Evolutionary conservation across 345 rosid genomes (phyloP).

Genomic region (Hypericum androsaemum): DNA sequence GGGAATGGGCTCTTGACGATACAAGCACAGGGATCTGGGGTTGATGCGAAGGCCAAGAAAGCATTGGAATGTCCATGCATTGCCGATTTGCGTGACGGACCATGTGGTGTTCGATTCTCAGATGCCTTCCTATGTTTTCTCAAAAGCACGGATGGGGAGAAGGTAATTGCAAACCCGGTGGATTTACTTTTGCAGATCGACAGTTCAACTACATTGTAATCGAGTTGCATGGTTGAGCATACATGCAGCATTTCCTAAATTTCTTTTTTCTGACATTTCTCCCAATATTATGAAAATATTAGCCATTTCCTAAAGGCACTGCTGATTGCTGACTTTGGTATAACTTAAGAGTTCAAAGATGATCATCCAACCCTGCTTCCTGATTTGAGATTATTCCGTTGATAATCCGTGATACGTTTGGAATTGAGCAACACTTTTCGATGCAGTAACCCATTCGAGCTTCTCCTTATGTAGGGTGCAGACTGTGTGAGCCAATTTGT

Average conservation of each 20-base stretch:
- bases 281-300: too few species aligned
- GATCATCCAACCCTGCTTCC: too few species aligned
- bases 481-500: conserved; percentile 77
- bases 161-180: conserved; percentile 32
- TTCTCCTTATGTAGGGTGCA: conserved; percentile 45
- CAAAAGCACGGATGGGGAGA: conserved; percentile 72
- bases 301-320: too few species aligned
- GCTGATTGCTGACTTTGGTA: too few species aligned
- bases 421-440: background rate
- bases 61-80: conserved; percentile 90
- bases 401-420: background rate
- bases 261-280: too few species aligned
- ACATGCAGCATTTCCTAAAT: too few species aligned
- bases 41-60: conserved; percentile 66
- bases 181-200: too few species aligned
- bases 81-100: conserved; percentile 61
- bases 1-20: too few species aligned
- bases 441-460: background rate
- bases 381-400: background rate
- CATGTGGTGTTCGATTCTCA: conserved; percentile 70
- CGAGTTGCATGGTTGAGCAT: too few species aligned
- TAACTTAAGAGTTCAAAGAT: too few species aligned
- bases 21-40: too few species aligned
- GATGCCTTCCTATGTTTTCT: conserved; percentile 81
- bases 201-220: too few species aligned